Evolutionary conservation across 73 alveolate species (phyloP).

Genomic region (Effrenium voratum): DNA sequence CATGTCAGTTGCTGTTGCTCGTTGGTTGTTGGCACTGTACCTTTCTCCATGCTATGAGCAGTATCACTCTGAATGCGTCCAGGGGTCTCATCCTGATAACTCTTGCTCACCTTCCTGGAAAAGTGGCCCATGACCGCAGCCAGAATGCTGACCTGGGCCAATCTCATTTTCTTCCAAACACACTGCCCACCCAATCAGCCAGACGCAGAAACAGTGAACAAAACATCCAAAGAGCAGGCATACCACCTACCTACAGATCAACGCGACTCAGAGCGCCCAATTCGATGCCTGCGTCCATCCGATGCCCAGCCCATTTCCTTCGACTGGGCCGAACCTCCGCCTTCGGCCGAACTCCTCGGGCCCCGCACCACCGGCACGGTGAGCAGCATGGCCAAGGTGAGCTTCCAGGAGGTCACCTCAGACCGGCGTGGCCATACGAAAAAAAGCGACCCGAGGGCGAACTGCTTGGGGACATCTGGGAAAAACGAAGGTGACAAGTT

Average conservation of each 20-base stretch:
- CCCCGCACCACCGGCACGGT: conserved; percentile 46
- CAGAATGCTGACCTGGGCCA: conserved; percentile 78
- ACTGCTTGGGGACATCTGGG: not conserved
- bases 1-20: too few species aligned
- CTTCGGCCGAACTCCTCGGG: not conserved
- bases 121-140: conserved; percentile 86
- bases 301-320: too few species aligned
- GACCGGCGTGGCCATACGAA: not conserved
- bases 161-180: too few species aligned
- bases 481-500: too few species aligned
- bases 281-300: too few species aligned
- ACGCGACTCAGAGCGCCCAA: too few species aligned
- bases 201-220: too few species aligned
- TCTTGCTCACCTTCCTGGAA: conserved; percentile 57
- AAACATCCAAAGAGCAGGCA: not conserved
- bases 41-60: not conserved
- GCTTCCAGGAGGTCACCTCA: conserved; percentile 88
- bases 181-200: too few species aligned
- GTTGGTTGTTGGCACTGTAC: too few species aligned
- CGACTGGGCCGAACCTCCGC: too few species aligned
- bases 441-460: not conserved
- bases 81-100: conserved; percentile 61
- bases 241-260: too few species aligned
- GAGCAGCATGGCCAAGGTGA: conserved; percentile 76
- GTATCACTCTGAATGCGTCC: not conserved